Evolutionary conservation across 1,284 basidiomycete genomes (phyloP), one percentile per base, ranked within the genome.

Genomic region (Pholiota adiposa): DNA sequence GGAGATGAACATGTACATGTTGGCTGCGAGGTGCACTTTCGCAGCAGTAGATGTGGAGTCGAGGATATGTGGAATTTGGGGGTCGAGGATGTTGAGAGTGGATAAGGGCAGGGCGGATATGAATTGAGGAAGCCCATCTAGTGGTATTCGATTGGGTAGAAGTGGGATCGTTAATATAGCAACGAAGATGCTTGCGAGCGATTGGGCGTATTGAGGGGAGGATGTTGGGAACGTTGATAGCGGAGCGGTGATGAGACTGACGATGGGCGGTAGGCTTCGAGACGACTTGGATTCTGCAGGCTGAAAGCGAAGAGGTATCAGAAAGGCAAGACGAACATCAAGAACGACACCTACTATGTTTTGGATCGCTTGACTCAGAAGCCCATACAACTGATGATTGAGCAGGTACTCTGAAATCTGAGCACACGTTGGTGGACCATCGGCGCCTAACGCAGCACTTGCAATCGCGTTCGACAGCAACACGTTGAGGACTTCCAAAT

Each of bases 91-190:
- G 50, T 70, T 54, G 36, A 78, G 60, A 33, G 71, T 56, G 19
- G 71, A 43, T 59, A 82, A 61, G n/a, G 78, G 77, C 12, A 80
- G 65, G 2, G 65, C 66, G 3, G 76, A 70, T 5, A 77, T 75
- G 25, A 83, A 69, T 23, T 69, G 63, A 1, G 75, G 74, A 16
- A 91, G 78, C 25, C 81, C 74, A 7, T 73, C 62, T 8, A 90
- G 70, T 11, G 89, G 83, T 23, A 93, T 75, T 7, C 88, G 85
- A 69, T 91, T 88, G 1, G 86, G 89, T 1, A 92, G 79, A 0
- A 88, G 73, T 0, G 86, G 85, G 48, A 92, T 80, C 5, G 85
- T 80, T 54, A 91, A 75, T 56, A 93, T 83, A 58, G 78, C 70
- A 3, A 72, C 67, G 43, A 86, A 63, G 38, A 87, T 67, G 18